Evolutionary conservation across 805 yeast genomes (phyloP), one percentile per base, ranked within the genome.

Genomic region (Komagataella pseudopastoris): DNA sequence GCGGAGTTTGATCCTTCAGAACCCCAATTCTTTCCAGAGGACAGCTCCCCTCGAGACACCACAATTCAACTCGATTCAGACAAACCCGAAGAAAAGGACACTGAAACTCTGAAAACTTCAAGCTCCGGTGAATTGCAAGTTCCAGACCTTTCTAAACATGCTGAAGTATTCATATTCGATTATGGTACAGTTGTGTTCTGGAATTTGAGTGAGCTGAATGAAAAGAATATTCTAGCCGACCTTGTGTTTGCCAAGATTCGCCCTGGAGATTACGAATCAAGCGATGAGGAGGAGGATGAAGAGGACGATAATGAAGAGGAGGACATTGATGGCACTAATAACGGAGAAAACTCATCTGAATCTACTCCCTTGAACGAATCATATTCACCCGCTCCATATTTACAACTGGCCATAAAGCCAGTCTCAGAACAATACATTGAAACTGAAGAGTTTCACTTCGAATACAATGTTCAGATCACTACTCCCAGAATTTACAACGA

Each of bases 131-230:
- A 59, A 54, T 49, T 47, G 47, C 22, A 51, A 47, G 50, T 61
- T n/a, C 68, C 74, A 0, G 81, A 79, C 53, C 69, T 76, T 49
- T 67, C 76, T 3, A 78, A 78, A 56, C 87, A 83, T 62, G 91
- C 96, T 0, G 98, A 91, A 60, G 76, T 93, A 72, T 93, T 93
- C 60, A 77, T 93, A 12, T 81, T 91, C 63, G 82, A 80, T 51
- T 93, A 93, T 63, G 99, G 99, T 18, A 95, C 91, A 12, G 88
- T 93, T n/a, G 97, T 93, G 18, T 90, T 93, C 61, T 93, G 99
- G 99, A 93, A 93, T 61, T 89, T 93, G 59, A 81, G 91, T 2
- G 96, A 89, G 62, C 72, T 78, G 6, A 96, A 93, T 62, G 99
- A 93, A 60, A 89, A 89, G 69, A 93, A 91, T 59, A 80, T 93